Conservation (phyloP, 768 basidiomycete genomes). For the Epithele typhae region DNA sequence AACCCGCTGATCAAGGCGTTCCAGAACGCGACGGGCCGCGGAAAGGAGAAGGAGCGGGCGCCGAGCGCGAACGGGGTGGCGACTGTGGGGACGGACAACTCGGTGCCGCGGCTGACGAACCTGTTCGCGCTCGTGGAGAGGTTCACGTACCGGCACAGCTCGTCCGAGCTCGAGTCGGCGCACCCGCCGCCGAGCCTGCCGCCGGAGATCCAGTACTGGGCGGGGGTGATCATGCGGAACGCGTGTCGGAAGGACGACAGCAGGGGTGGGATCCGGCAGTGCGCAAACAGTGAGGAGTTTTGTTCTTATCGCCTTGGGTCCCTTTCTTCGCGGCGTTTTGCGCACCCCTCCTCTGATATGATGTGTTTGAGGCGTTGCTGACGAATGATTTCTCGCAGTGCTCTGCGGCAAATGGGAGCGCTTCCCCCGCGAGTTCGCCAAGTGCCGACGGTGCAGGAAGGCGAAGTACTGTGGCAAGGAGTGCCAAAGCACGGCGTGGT, state of each 20-base stretch:
- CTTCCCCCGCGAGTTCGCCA: constrained; percentile 92
- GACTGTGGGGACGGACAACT: constrained; percentile 14
- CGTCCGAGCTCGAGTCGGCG: constrained; percentile 68
- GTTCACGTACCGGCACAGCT: constrained; percentile 92
- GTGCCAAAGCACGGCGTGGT: constrained; percentile 95
- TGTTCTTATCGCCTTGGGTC: not conserved
- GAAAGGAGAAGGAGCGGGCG: constrained; percentile 43
- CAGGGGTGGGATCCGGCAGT: constrained; percentile 90
- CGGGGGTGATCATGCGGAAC: constrained; percentile 99
- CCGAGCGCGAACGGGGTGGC: constrained; percentile 8
- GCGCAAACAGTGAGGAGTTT: constrained; percentile 87
- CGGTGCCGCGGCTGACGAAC: constrained; percentile 63
- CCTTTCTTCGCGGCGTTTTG: not conserved
- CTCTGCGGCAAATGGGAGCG: constrained; percentile 93
- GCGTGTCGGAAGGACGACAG: constrained; percentile 97
- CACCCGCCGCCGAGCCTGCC: constrained; percentile 71
- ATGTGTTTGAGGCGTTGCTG: not conserved
- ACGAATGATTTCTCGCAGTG: constrained; percentile 38
- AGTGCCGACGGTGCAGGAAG: constrained; percentile 92
- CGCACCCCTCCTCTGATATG: too few relatives aligned
- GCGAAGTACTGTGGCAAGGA: constrained; percentile 99
- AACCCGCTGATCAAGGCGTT: constrained; percentile 45
- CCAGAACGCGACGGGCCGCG: constrained; percentile 37
- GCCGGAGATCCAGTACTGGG: constrained; percentile 96
- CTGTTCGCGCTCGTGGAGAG: constrained; percentile 95